Evolutionary conservation across 768 basidiomycete species (phyloP).

Genomic region (Auriscalpium microsporum): DNA sequence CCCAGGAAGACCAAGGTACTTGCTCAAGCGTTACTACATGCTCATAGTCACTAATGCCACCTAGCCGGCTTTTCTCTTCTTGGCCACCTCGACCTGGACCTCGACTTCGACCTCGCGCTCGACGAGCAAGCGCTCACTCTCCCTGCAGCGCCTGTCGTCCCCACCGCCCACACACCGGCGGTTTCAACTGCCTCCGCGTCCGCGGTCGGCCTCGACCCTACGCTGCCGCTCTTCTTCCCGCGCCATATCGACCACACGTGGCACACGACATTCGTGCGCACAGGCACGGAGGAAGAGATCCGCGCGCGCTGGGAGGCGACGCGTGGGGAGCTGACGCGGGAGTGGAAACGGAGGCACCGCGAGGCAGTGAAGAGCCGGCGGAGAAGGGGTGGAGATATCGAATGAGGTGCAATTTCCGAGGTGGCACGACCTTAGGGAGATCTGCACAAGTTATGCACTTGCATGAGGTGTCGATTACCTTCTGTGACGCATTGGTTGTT

Average conservation of each 20-base stretch:
- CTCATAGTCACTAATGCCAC: neutral
- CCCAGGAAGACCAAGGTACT: slow-evolving; percentile 57
- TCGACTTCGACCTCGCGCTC: slow-evolving; percentile 61
- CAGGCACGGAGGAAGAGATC: slow-evolving; percentile 51
- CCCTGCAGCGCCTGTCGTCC: slow-evolving; percentile 10
- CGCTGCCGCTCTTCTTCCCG: slow-evolving; percentile 12
- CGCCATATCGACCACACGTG: slow-evolving; percentile 18
- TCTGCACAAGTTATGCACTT: too few species aligned
- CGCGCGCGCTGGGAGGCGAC: slow-evolving; percentile 61
- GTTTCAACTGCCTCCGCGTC: neutral
- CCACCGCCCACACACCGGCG: neutral
- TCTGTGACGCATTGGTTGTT: too few species aligned
- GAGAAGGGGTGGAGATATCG: slow-evolving; percentile 33
- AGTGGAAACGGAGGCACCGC: slow-evolving; percentile 70
- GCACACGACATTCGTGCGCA: slow-evolving; percentile 41
- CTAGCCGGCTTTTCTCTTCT: slow-evolving; percentile 69
- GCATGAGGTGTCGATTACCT: too few species aligned
- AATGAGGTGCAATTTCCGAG: too few species aligned
- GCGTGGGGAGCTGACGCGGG: slow-evolving; percentile 57
- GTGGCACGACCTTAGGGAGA: too few species aligned
- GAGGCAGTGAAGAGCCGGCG: slow-evolving; percentile 64
- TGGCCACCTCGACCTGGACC: slow-evolving; percentile 63
- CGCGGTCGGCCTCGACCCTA: neutral
- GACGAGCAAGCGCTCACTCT: slow-evolving; percentile 41
- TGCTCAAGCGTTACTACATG: neutral